A percentile compares a stretch with the other conserved stretches of the same genome.
phyloP scores from a whole-genome alignment of 495 filamentous ascomycete genomes.

The Penicillium verhagenii region DNA sequence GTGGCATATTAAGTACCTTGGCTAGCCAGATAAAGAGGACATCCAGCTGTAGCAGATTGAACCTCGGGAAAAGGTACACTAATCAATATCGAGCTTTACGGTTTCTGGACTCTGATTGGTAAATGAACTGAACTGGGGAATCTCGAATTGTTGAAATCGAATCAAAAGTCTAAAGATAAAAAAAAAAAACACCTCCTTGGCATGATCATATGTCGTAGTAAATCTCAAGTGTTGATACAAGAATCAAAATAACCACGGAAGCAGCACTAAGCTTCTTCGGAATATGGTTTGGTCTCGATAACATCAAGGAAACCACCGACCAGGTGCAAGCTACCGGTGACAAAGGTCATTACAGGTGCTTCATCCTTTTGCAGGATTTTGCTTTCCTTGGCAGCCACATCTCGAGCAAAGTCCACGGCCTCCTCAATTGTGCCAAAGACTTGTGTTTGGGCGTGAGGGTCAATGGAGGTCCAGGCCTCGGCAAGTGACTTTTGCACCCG shows the following conservation, averaged over 20 bases:
- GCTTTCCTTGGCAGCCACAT: slow-evolving; percentile 42
- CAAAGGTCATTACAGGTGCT: slow-evolving; percentile 49
- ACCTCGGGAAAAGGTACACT: not conserved
- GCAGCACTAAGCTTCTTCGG: slow-evolving; percentile 20
- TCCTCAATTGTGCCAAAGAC: slow-evolving; percentile 83
- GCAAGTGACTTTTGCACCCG: slow-evolving; percentile 75
- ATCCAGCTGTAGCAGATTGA: not conserved
- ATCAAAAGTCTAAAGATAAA: not conserved
- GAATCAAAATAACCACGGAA: slow-evolving; percentile 15
- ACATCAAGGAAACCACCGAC: slow-evolving; percentile 79
- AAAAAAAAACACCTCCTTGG: slow-evolving; percentile 21
- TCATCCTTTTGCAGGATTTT: slow-evolving; percentile 31
- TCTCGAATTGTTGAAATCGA: slow-evolving; percentile 33
- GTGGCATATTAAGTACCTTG: not conserved
- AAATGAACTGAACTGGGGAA: slow-evolving; percentile 8
- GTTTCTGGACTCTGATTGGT: too few species aligned
- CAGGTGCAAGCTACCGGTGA: slow-evolving; percentile 88
- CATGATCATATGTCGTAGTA: slow-evolving; percentile 14
- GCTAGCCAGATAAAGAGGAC: too few species aligned
- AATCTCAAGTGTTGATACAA: slow-evolving; percentile 32
- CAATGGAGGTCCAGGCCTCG: slow-evolving; percentile 67
- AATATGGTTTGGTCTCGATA: slow-evolving; percentile 58
- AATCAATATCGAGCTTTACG: too few species aligned
- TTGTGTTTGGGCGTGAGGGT: slow-evolving; percentile 56
- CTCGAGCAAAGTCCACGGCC: slow-evolving; percentile 67